A percentile compares a stretch with the other conserved stretches of the same genome.
Evolutionary conservation across 192 early-diverging fungal genomes (phyloP).

Genomic region (Linnemannia exigua): DNA sequence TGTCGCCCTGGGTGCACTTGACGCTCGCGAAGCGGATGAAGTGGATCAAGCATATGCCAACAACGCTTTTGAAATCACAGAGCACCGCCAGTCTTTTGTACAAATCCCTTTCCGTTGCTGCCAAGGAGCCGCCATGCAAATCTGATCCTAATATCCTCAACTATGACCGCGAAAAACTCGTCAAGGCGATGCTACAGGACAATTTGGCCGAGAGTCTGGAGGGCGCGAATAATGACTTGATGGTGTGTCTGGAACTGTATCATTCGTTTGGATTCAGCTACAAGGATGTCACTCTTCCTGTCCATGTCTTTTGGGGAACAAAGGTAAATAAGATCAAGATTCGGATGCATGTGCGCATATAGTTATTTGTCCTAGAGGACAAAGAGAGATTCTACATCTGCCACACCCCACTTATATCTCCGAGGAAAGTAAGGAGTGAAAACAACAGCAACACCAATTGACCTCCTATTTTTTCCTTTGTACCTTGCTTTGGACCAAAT

Average conservation of each 20-base stretch:
- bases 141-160: constrained; percentile 42
- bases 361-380: background rate
- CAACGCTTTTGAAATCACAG: constrained; percentile 48
- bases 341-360: background rate
- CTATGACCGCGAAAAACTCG: constrained; percentile 54
- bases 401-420: background rate
- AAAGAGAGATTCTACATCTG: background rate
- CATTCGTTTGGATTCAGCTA: constrained; percentile 60
- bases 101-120: constrained; percentile 51
- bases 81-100: constrained; percentile 55
- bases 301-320: constrained; percentile 62
- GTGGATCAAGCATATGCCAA: constrained; percentile 60
- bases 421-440: background rate
- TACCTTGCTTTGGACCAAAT: background rate
- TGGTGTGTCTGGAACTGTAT: constrained; percentile 56
- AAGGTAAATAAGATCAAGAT: constrained; percentile 35
- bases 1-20: constrained; percentile 59
- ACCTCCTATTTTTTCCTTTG: background rate
- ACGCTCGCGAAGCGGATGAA: constrained; percentile 59
- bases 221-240: constrained; percentile 59
- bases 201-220: constrained; percentile 56
- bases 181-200: constrained; percentile 57
- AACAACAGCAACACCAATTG: background rate
- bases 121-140: constrained; percentile 53
- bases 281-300: constrained; percentile 58